Conservation (phyloP, 1,284 basidiomycete species). For the Malassezia obtusa region DNA sequence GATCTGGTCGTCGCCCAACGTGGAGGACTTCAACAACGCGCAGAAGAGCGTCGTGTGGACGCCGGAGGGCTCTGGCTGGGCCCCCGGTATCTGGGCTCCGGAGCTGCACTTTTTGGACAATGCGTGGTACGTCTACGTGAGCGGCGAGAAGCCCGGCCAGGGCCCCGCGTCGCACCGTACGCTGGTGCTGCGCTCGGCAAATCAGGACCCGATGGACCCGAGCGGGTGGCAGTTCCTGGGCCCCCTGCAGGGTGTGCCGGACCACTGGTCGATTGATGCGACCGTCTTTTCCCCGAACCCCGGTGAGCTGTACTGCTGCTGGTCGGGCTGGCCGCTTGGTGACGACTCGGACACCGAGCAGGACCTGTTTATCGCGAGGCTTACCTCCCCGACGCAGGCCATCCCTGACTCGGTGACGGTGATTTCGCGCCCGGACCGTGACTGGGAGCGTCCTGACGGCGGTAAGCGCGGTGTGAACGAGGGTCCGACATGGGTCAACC, state of each 20-base stretch:
- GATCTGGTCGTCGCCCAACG: slow-evolving; percentile 13
- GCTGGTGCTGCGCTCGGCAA: slow-evolving; percentile 10
- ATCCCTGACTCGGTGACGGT: slow-evolving; percentile 13
- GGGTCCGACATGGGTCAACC: slow-evolving; percentile 13
- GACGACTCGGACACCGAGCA: slow-evolving; percentile 18
- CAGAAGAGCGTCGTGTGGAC: slow-evolving; percentile 11
- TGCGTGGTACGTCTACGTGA: slow-evolving; percentile 17
- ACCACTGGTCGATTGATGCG: slow-evolving; percentile 18
- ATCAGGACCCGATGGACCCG: slow-evolving; percentile 15
- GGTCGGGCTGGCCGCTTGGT: slow-evolving; percentile 16
- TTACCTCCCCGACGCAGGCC: slow-evolving; percentile 6
- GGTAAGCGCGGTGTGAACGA: slow-evolving; percentile 19
- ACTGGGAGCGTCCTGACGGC: slow-evolving; percentile 16
- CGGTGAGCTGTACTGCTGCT: slow-evolving; percentile 15
- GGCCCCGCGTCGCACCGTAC: slow-evolving; percentile 18
- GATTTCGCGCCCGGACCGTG: slow-evolving; percentile 10
- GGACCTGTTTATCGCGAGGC: slow-evolving; percentile 16
- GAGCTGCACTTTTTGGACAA: slow-evolving; percentile 17
- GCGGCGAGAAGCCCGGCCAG: slow-evolving; percentile 10
- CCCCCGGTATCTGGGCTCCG: slow-evolving; percentile 17
- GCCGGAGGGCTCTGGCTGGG: slow-evolving; percentile 16
- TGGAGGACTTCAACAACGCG: slow-evolving; percentile 13
- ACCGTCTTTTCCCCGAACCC: slow-evolving; percentile 7
- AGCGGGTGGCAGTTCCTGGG: slow-evolving; percentile 14
- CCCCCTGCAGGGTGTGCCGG: slow-evolving; percentile 17